phyloP scores from a whole-genome alignment of 225 moss, liverwort and hornwort genomes.

The Polytrichum commune region DNA sequence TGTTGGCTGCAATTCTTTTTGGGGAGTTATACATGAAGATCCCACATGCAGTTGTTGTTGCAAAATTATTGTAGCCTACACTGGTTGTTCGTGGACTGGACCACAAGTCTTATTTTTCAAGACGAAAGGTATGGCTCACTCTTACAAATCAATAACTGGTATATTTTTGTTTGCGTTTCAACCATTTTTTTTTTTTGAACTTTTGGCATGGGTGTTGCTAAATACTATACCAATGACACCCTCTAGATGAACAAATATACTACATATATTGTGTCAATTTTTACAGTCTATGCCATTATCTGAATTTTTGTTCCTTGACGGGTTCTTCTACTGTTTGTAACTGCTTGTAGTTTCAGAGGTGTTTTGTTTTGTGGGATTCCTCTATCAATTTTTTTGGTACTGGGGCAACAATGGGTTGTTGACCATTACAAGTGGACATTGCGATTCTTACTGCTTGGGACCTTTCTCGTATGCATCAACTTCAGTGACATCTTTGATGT shows the following conservation, averaged over 20 bases:
- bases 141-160: too few relatives aligned
- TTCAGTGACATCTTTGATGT: conserved; percentile 85
- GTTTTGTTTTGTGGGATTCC: neutral
- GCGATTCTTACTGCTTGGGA: too few relatives aligned
- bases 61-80: conserved; percentile 80
- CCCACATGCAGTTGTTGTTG: conserved; percentile 78
- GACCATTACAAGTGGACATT: too few relatives aligned
- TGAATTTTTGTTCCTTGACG: too few relatives aligned
- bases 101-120: conserved; percentile 73
- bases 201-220: neutral
- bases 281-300: too few relatives aligned
- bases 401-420: too few relatives aligned
- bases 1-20: neutral
- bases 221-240: too few relatives aligned
- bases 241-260: too few relatives aligned
- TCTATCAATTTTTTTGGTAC: too few relatives aligned
- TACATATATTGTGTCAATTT: too few relatives aligned
- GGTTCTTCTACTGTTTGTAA: too few relatives aligned
- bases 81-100: conserved; percentile 76
- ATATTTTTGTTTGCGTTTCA: neutral
- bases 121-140: conserved; percentile 52
- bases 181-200: neutral
- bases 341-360: neutral
- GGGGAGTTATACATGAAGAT: conserved; percentile 40
- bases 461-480: conserved; percentile 42